Conservation (phyloP, 495 filamentous ascomycete genomes). For the Acidiella bohemica region DNA sequence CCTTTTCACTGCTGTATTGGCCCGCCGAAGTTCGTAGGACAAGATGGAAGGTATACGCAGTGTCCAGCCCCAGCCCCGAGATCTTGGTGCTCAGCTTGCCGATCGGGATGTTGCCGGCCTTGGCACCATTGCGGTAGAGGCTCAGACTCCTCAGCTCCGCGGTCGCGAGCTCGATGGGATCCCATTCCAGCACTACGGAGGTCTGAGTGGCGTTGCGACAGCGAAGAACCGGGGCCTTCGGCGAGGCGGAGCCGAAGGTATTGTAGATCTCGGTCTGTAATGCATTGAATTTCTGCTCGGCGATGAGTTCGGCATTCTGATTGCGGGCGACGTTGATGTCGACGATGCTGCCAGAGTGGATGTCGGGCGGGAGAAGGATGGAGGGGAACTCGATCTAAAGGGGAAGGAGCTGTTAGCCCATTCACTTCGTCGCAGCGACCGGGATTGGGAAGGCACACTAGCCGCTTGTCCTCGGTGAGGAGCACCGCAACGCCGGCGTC, state of each 20-base stretch:
- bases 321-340: slow-evolving; percentile 95
- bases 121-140: slow-evolving; percentile 88
- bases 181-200: slow-evolving; percentile 94
- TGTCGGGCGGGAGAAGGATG: slow-evolving; percentile 87
- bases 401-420: neutral
- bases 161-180: slow-evolving; percentile 83
- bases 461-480: slow-evolving; percentile 88
- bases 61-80: slow-evolving; percentile 87
- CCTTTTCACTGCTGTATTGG: slow-evolving; percentile 65
- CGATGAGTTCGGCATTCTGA: slow-evolving; percentile 54
- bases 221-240: slow-evolving; percentile 66
- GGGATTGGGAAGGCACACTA: slow-evolving; percentile 44
- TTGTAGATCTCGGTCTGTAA: slow-evolving; percentile 80
- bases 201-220: slow-evolving; percentile 96
- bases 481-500: slow-evolving; percentile 96
- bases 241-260: slow-evolving; percentile 70
- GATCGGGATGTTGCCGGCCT: slow-evolving; percentile 84
- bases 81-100: slow-evolving; percentile 91
- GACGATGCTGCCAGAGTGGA: slow-evolving; percentile 88
- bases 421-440: slow-evolving; percentile 9
- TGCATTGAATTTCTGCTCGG: slow-evolving; percentile 57
- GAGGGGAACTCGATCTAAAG: slow-evolving; percentile 94
- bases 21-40: slow-evolving; percentile 85
- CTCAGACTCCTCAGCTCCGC: slow-evolving; percentile 76
- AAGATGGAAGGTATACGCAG: slow-evolving; percentile 88